phyloP scores from a whole-genome alignment of 2,329 filamentous ascomycete species.

The Alternaria brassicae region DNA sequence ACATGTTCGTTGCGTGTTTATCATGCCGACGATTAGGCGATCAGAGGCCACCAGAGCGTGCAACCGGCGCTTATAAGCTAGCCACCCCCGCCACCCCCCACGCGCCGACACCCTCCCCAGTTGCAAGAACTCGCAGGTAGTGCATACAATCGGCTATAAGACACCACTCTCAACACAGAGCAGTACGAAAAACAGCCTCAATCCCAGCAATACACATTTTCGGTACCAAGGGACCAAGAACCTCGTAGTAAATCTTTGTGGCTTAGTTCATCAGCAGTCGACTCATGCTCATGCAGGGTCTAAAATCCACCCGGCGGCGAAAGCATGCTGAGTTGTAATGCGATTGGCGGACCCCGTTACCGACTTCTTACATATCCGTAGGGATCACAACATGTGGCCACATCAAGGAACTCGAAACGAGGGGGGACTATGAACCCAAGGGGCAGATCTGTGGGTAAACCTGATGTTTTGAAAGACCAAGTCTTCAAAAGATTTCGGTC shows the following conservation, averaged over 20 bases:
- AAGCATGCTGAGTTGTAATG: neutral
- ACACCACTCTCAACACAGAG: neutral
- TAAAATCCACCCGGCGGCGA: neutral
- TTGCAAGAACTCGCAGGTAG: neutral
- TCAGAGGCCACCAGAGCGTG: neutral
- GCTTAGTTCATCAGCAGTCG: neutral
- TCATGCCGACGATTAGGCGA: neutral
- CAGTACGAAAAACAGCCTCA: neutral
- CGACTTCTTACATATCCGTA: slow-evolving; percentile 3
- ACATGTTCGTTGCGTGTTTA: neutral
- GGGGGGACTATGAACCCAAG: neutral
- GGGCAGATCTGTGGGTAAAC: slow-evolving; percentile 2
- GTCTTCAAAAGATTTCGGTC: neutral
- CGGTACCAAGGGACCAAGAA: neutral
- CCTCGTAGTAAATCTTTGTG: neutral
- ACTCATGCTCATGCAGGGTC: neutral
- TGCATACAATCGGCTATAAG: neutral
- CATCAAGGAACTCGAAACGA: slow-evolving; percentile 11
- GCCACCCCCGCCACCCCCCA: too few relatives aligned
- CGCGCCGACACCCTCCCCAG: neutral
- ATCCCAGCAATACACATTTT: neutral
- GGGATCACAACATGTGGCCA: neutral
- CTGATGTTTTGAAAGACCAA: neutral
- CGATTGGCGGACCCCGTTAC: neutral
- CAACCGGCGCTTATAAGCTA: neutral